A percentile compares a stretch with the other conserved stretches of the same genome.
These are phyloP conservation scores for Rubroshorea leprosula DNA, from an alignment of 345 rosid genomes.

Conservation along the genomic window DNA sequence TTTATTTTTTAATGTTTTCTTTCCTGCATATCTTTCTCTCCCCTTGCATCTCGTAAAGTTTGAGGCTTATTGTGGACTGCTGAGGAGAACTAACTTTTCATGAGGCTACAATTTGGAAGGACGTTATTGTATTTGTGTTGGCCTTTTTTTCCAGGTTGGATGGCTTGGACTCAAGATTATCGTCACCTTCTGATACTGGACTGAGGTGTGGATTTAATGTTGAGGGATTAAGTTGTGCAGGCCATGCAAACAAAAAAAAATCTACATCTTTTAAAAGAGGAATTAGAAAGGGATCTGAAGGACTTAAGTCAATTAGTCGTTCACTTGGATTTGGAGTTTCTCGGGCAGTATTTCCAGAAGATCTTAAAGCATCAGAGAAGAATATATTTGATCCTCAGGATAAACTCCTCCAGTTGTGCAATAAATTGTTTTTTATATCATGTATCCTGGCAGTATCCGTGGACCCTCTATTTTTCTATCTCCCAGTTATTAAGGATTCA, in stretches of 20 bases:
- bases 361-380: slow-evolving; percentile 78
- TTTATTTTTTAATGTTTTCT: too few relatives aligned
- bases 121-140: slow-evolving; percentile 8
- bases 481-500: slow-evolving; percentile 58
- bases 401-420: slow-evolving; percentile 73
- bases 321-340: slow-evolving; percentile 90
- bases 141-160: slow-evolving; percentile 65
- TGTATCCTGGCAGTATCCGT: slow-evolving; percentile 81
- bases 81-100: background rate
- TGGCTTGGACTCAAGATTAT: slow-evolving; percentile 78
- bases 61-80: too few relatives aligned
- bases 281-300: slow-evolving; percentile 78
- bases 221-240: slow-evolving; percentile 49
- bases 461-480: slow-evolving; percentile 89
- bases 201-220: slow-evolving; percentile 61
- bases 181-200: slow-evolving; percentile 59
- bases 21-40: too few relatives aligned
- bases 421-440: slow-evolving; percentile 68
- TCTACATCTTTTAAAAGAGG: slow-evolving; percentile 76
- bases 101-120: background rate
- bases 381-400: slow-evolving; percentile 93
- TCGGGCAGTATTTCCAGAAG: slow-evolving; percentile 91
- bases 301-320: slow-evolving; percentile 86
- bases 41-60: too few relatives aligned
- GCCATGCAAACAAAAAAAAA: slow-evolving; percentile 37